Evolutionary conservation across 1,284 basidiomycete species (phyloP).

Genomic region (Boletus subluridellus): DNA sequence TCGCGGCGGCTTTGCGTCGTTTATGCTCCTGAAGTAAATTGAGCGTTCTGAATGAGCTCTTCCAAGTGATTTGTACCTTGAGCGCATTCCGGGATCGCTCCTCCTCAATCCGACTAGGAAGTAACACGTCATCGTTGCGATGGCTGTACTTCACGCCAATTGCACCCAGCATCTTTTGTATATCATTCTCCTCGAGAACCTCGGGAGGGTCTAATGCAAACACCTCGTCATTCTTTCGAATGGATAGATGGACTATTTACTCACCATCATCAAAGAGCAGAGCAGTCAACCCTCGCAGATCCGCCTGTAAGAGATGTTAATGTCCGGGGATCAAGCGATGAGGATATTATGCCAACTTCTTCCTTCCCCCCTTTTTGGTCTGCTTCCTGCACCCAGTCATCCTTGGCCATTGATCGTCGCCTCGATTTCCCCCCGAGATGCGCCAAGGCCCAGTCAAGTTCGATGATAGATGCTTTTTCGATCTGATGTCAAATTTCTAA

Average conservation of each 20-base stretch:
- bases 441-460: constrained; percentile 75
- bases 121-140: constrained; percentile 65
- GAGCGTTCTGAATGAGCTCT: constrained; percentile 2
- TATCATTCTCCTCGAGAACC: constrained; percentile 39
- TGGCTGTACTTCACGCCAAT: constrained; percentile 68
- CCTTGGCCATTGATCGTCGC: constrained; percentile 39
- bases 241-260: constrained; percentile 13
- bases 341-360: constrained; percentile 39
- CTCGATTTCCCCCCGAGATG: constrained; percentile 51
- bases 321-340: neutral
- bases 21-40: constrained; percentile 26
- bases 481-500: constrained; percentile 45
- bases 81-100: constrained; percentile 53
- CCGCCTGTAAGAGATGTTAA: constrained; percentile 38
- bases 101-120: constrained; percentile 65
- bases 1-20: constrained; percentile 27
- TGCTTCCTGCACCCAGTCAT: constrained; percentile 47
- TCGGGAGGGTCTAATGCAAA: constrained; percentile 33
- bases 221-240: neutral
- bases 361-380: constrained; percentile 52
- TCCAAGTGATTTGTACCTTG: constrained; percentile 39
- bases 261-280: constrained; percentile 68
- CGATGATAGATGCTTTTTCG: constrained; percentile 64
- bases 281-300: constrained; percentile 59
- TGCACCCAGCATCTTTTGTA: constrained; percentile 55